phyloP scores from a whole-genome alignment of 1,284 basidiomycete genomes.

The Pholiota adiposa region DNA sequence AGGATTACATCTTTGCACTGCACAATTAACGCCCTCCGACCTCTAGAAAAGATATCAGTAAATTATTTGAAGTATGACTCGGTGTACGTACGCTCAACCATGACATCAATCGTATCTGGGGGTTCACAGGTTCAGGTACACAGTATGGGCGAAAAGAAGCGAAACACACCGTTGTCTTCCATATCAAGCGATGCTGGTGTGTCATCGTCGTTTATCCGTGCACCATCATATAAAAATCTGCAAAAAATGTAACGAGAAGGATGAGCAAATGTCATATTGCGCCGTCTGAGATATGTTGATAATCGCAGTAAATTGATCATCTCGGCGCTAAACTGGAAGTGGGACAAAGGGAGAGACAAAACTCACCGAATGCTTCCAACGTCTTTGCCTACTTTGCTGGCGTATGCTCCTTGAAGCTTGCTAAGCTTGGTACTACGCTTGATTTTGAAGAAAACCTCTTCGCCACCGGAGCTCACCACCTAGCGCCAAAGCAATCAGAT shows the following conservation, averaged over 20 bases:
- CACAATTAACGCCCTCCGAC: slow-evolving; percentile 28
- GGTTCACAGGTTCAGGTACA: slow-evolving; percentile 8
- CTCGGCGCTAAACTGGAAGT: background rate
- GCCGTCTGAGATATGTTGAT: slow-evolving; percentile 11
- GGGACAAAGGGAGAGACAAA: background rate
- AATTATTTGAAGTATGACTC: background rate
- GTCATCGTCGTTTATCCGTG: slow-evolving; percentile 82
- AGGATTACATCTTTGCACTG: slow-evolving; percentile 6
- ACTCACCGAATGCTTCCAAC: slow-evolving; percentile 84
- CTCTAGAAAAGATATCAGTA: slow-evolving; percentile 23
- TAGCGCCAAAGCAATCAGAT: slow-evolving; percentile 31
- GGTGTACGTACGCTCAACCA: slow-evolving; percentile 82
- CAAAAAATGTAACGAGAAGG: slow-evolving; percentile 10
- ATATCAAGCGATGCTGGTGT: slow-evolving; percentile 84
- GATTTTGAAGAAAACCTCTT: slow-evolving; percentile 99
- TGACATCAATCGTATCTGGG: slow-evolving; percentile 86
- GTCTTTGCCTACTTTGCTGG: slow-evolving; percentile 92
- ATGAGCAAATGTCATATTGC: slow-evolving; percentile 2
- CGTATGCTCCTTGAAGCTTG: slow-evolving; percentile 94
- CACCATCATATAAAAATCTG: slow-evolving; percentile 89
- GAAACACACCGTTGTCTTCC: slow-evolving; percentile 77
- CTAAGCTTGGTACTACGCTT: slow-evolving; percentile 92
- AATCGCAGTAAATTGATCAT: background rate
- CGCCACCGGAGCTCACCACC: slow-evolving; percentile 80
- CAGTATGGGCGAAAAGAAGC: background rate